A percentile compares a stretch with the other conserved stretches of the same genome.
These are phyloP conservation scores for Arthrobotrys iridis DNA, from an alignment of 2,329 filamentous ascomycete species.

Conservation along the genomic window DNA sequence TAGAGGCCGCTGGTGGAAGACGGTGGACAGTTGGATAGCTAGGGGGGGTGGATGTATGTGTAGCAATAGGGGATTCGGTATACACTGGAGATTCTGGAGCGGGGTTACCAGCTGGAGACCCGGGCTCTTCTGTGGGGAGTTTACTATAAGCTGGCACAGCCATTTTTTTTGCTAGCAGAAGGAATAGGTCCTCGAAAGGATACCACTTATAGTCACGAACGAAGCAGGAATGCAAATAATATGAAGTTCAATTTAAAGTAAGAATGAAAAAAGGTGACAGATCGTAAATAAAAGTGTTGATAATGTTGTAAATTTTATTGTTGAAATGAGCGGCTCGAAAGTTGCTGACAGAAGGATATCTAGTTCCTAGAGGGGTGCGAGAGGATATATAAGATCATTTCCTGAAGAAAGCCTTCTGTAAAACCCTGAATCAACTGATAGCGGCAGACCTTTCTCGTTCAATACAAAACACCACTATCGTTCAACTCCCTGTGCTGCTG, in stretches of 20 bases:
- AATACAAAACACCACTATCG: background rate
- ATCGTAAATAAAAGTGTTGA: constrained; percentile 32
- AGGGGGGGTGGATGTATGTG: background rate
- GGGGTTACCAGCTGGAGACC: background rate
- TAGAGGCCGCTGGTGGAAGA: constrained; percentile 7
- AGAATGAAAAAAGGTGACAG: background rate
- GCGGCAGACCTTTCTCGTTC: background rate
- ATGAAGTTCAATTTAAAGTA: constrained; percentile 15
- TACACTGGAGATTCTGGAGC: background rate
- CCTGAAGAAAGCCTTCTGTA: background rate
- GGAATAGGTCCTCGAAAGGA: constrained; percentile 9
- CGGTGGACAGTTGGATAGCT: constrained; percentile 17
- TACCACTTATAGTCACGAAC: background rate
- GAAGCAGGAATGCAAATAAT: constrained; percentile 2
- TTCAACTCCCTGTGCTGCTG: background rate
- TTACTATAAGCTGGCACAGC: constrained; percentile 4
- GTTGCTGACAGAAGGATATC: constrained; percentile 14
- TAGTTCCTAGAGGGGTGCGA: background rate
- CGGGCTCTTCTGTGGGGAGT: constrained; percentile 10
- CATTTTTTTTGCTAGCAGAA: constrained; percentile 13
- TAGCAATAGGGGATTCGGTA: background rate
- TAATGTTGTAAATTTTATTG: constrained; percentile 37
- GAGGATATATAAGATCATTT: constrained; percentile 1
- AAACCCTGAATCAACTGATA: constrained; percentile 16
- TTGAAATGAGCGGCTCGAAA: constrained; percentile 34